Base-by-base conservation (phyloP, 345 rosid species). In the Eutrema japonicum region DNA sequence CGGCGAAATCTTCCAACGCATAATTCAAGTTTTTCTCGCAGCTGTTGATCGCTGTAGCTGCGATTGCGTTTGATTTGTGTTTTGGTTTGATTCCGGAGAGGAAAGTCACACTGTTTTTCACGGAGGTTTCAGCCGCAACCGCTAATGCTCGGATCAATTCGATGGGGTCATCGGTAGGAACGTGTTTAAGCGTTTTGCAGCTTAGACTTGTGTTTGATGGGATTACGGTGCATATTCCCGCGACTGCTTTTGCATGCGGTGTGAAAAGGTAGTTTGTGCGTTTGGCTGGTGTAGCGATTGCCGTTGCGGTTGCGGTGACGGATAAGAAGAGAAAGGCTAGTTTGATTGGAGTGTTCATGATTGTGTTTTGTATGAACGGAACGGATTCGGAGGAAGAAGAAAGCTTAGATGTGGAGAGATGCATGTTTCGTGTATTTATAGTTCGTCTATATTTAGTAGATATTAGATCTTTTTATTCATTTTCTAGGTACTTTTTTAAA, bases 121-220 rank as follows among this genome's bases (percentile, higher is more conserved):
- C 73, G 3, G 85, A 55, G 0, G 77, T 68, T 11, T 77, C 65
- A 3, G 88, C 68, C 14, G 82, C 86, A 26, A 49, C 12, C 22
- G 53, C 32, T 42, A 88, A 50, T 0, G 85, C 74, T 52, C 82
- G 67, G 40, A 84, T 35, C 65, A 75, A 63, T 32, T 86, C 82
- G 79, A 84, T 83, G 3, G 89, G 88, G 8, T 85, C 88, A 0
- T 86, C 66, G 58, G 78, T 78, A 1, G 78, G 80, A 6, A 75
- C 82, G 4, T 64, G 32, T 54, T 76, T 55, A 2, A 91, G 84
- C 27, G 81, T 79, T 57, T 80, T 79, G 57, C 82, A 76, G 58
- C 97, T 89, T 6, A 67, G 74, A n/a, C 86, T 83, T 62, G 80
- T 84, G 84, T 80, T 64, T 16, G 73, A 53, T 36, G 55, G 65